Base-by-base conservation (phyloP, 2,329 filamentous ascomycete genomes). In the Neospermospora avenae region DNA sequence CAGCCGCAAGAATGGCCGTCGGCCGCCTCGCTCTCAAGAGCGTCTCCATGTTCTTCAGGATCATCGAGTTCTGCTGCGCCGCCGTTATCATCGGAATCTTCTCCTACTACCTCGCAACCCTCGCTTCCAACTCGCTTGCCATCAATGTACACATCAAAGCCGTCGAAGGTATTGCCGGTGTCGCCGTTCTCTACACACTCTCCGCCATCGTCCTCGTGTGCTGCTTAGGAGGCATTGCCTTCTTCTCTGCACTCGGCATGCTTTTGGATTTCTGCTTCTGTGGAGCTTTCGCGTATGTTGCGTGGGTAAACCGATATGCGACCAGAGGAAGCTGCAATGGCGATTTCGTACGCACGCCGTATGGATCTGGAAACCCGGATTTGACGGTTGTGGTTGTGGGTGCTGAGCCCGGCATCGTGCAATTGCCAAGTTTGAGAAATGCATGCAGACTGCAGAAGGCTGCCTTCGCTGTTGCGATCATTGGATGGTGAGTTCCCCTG, bases 81-180 rank as follows among this genome's bases (percentile, higher is more conserved):
- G 85, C 81, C 61, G 81, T 96, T 66, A 83, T 93, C 63, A 83
- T 97, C 63, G 88, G 83, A 67, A 83, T 95, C 70, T 93, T 88
- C 80, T 87, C 86, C 53, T 96, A 96, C 80, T 96, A 92, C 80
- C 84, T 97, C 53, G 85, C 88, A 8, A 82, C 88, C 8, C 83
- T 93, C 14, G 74, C 82, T 63, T 84, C 87, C 69, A 84, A 91
- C 75, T 69, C 85, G 67, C 74, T 87, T 14, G 59, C 70, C 60
- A 92, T 93, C 66, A 78, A 82, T 18, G 84, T 75, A 67, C 87
- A 83, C 77, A 77, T 88, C 61, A 86, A 87, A 58, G 90, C 90
- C 28, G 89, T 95, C 58, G 86, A 87, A 70, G 91, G 90, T 64
- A 86, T 97, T 61, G 82, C 90, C 0, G 93, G 92, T 54, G 81